A percentile compares a stretch with the other conserved stretches of the same genome.
phyloP scores from a whole-genome alignment of 23 red algal species.

The Agarophyton chilense region DNA sequence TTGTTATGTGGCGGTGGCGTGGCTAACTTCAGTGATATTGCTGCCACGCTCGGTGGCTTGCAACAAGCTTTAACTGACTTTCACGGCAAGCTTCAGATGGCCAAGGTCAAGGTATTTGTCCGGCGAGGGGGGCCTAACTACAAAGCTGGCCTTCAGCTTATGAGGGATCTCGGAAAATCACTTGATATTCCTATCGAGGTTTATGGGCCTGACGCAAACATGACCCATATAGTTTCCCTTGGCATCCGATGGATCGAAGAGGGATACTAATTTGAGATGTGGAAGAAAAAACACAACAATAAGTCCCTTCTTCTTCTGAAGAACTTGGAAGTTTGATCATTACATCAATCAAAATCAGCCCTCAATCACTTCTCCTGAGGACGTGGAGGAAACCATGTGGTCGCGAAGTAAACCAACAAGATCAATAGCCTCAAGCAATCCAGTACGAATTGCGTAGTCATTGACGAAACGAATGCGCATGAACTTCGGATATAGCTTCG shows the following conservation, averaged over 20 bases:
- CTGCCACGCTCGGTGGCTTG: constrained; percentile 94
- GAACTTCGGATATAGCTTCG: neutral
- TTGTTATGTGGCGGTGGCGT: constrained; percentile 93
- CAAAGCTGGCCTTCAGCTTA: constrained; percentile 92
- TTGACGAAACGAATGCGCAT: constrained; percentile 7
- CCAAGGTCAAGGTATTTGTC: constrained; percentile 93
- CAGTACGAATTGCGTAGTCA: constrained; percentile 1
- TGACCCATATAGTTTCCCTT: constrained; percentile 91
- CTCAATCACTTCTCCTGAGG: neutral
- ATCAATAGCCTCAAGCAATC: neutral
- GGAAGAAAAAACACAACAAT: neutral
- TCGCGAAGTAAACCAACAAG: neutral
- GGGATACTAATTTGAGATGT: neutral
- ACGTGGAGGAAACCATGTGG: neutral
- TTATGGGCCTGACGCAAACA: constrained; percentile 92
- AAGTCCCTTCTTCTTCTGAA: neutral
- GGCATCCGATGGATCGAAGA: constrained; percentile 95
- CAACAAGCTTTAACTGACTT: constrained; percentile 98
- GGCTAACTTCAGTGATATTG: constrained; percentile 99
- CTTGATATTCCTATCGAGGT: constrained; percentile 97
- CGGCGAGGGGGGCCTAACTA: constrained; percentile 98
- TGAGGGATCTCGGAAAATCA: constrained; percentile 90
- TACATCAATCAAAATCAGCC: neutral
- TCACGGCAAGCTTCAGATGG: constrained; percentile 93
- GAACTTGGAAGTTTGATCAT: neutral